These are phyloP conservation scores for Phialophora tarda DNA, from an alignment of 2,329 filamentous ascomycete genomes.

Conservation along the genomic window DNA sequence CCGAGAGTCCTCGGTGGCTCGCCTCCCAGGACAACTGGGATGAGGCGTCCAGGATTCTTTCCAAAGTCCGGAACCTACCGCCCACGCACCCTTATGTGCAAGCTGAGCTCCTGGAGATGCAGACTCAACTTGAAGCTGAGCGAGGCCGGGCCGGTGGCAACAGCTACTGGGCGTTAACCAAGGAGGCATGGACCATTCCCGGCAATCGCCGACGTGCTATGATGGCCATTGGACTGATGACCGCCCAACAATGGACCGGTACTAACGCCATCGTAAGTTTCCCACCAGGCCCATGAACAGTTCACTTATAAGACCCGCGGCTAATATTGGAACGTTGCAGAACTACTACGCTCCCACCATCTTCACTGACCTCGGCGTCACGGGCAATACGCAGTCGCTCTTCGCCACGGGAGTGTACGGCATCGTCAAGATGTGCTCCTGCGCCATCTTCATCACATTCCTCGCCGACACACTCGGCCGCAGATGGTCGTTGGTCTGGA, in stretches of 20 bases:
- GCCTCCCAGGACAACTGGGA: conserved; percentile 73
- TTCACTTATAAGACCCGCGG: background rate
- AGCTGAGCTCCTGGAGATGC: conserved; percentile 66
- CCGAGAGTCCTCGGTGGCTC: conserved; percentile 71
- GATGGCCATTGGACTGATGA: conserved; percentile 61
- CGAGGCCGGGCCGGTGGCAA: conserved; percentile 61
- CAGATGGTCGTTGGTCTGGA: conserved; percentile 67
- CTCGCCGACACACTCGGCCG: conserved; percentile 73
- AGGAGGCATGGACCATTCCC: conserved; percentile 67
- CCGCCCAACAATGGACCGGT: conserved; percentile 60
- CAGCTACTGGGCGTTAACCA: conserved; percentile 62
- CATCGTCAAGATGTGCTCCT: conserved; percentile 70
- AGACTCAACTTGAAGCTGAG: conserved; percentile 67
- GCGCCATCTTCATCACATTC: conserved; percentile 68
- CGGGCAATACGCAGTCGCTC: conserved; percentile 62
- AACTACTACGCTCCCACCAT: conserved; percentile 75
- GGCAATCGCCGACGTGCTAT: conserved; percentile 61
- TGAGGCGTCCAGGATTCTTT: conserved; percentile 62
- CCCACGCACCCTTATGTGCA: conserved; percentile 61
- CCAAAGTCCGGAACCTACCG: conserved; percentile 62
- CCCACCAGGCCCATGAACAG: too few species aligned
- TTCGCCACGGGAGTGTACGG: conserved; percentile 78
- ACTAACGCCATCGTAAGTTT: conserved; percentile 57
- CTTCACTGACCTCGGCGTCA: conserved; percentile 69
- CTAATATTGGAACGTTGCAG: conserved; percentile 3